Evolutionary conservation across 352 stramenopile species (phyloP).

Genomic region (Phytophthora fragariaefolia): DNA sequence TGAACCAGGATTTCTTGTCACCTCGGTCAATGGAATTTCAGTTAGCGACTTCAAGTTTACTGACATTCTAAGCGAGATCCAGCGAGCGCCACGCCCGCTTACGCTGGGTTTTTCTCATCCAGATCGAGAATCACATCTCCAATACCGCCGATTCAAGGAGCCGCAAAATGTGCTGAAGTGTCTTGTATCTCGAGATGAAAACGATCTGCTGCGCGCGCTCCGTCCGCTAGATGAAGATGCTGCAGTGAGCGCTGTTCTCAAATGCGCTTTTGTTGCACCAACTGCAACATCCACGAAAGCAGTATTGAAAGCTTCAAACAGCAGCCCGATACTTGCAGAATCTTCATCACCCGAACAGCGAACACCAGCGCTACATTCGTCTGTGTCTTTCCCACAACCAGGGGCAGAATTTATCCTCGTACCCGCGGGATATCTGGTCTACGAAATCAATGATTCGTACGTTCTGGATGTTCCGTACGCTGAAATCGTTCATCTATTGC

Average conservation of each 20-base stretch:
- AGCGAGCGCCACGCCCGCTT: slow-evolving; percentile 52
- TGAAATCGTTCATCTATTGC: slow-evolving; percentile 68
- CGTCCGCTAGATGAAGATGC: slow-evolving; percentile 57
- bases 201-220: slow-evolving; percentile 52
- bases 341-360: neutral
- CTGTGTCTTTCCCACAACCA: slow-evolving; percentile 10
- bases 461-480: slow-evolving; percentile 62
- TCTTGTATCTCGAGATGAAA: slow-evolving; percentile 51
- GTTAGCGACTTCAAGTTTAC: slow-evolving; percentile 51
- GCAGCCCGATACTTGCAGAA: slow-evolving; percentile 19
- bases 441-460: slow-evolving; percentile 69
- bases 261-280: slow-evolving; percentile 47
- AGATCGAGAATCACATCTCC: slow-evolving; percentile 32
- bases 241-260: slow-evolving; percentile 58
- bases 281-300: slow-evolving; percentile 23
- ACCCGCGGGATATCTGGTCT: slow-evolving; percentile 65
- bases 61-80: slow-evolving; percentile 60
- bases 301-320: slow-evolving; percentile 21
- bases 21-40: slow-evolving; percentile 64
- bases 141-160: slow-evolving; percentile 53
- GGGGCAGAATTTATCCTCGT: slow-evolving; percentile 39
- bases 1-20: slow-evolving; percentile 60
- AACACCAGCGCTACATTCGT: slow-evolving; percentile 10
- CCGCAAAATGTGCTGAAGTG: slow-evolving; percentile 61
- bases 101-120: slow-evolving; percentile 63